Percentiles rank a stretch among this genome's conserved stretches.
Conservation (phyloP, 257 asterid genomes). For the Nicotiana sylvestris region DNA sequence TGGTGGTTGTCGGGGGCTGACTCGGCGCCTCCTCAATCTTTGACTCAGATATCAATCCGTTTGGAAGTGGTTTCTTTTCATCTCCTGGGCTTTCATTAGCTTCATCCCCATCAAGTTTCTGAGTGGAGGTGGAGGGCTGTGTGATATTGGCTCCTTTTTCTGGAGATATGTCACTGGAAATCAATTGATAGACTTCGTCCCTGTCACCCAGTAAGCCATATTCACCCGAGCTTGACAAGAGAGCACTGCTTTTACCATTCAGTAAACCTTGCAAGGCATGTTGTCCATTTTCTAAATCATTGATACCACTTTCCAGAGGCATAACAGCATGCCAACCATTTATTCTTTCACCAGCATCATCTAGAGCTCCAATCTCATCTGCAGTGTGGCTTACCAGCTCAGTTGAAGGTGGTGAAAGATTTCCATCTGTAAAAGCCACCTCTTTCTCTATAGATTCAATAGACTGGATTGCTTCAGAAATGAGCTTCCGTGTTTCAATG, state of each 20-base stretch:
- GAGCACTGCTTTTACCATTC: constrained; percentile 23
- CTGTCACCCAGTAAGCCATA: constrained; percentile 22
- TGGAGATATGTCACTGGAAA: constrained; percentile 24
- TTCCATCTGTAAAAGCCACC: constrained; percentile 17
- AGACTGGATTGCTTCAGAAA: constrained; percentile 61
- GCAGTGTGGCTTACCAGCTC: constrained; percentile 9
- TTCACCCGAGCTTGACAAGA: constrained; percentile 15
- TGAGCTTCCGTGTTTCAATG: constrained; percentile 65
- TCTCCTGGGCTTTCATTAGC: constrained; percentile 13
- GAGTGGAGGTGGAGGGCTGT: constrained; percentile 14
- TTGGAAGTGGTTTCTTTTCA: constrained; percentile 21
- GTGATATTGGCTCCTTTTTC: constrained; percentile 14
- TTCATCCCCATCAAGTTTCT: constrained; percentile 15
- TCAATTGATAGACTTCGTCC: constrained; percentile 17
- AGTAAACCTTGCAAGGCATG: constrained; percentile 28
- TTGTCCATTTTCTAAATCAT: constrained; percentile 22
- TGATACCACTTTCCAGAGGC: constrained; percentile 13
- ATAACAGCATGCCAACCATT: constrained; percentile 47
- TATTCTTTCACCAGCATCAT: constrained; percentile 17
- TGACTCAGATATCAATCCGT: constrained; percentile 22
- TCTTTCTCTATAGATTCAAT: constrained; percentile 53
- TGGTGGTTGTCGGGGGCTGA: constrained; percentile 5
- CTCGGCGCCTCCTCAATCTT: constrained; percentile 11
- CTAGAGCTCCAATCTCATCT: constrained; percentile 16
- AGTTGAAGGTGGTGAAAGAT: constrained; percentile 21